phyloP scores from a whole-genome alignment of 2,329 filamentous ascomycete genomes.

The Rhytidhysteron rufulum region DNA sequence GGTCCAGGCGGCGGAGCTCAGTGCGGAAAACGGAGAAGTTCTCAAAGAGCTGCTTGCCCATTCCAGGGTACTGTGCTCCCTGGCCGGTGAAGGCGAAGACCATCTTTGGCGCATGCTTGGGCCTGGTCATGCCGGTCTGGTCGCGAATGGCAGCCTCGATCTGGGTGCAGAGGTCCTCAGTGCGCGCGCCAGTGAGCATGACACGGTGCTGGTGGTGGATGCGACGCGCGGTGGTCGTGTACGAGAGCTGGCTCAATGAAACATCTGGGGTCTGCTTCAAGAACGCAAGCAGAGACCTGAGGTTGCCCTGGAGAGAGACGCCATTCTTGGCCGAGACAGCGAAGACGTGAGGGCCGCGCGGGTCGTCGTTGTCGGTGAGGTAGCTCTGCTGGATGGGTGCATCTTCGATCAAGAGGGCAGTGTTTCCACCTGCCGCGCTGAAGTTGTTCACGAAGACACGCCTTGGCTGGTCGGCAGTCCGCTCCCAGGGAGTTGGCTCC shows the following conservation, averaged over 20 bases:
- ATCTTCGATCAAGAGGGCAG: constrained; percentile 15
- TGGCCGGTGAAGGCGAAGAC: constrained; percentile 39
- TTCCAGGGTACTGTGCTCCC: constrained; percentile 33
- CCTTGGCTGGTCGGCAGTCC: constrained; percentile 30
- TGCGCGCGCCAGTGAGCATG: background rate
- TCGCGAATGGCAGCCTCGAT: background rate
- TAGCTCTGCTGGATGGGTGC: background rate
- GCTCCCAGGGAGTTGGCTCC: constrained; percentile 41
- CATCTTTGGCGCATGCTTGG: constrained; percentile 8
- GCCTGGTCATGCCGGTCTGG: background rate
- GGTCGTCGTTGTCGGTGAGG: constrained; percentile 5
- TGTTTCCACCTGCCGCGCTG: constrained; percentile 65
- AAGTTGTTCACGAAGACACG: constrained; percentile 44
- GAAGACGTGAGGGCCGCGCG: constrained; percentile 12
- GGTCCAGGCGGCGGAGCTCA: constrained; percentile 1
- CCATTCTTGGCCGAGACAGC: constrained; percentile 10
- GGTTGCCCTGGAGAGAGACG: constrained; percentile 10
- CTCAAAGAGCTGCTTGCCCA: constrained; percentile 21
- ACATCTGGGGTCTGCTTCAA: constrained; percentile 7
- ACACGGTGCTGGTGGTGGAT: constrained; percentile 3
- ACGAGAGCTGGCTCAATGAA: constrained; percentile 5
- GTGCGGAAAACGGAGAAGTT: background rate
- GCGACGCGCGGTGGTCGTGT: constrained; percentile 6
- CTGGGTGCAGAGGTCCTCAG: background rate
- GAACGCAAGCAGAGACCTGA: constrained; percentile 8